Base-by-base conservation (phyloP, 2,329 filamentous ascomycete species). In the Pseudophaeomoniella oleicola region DNA sequence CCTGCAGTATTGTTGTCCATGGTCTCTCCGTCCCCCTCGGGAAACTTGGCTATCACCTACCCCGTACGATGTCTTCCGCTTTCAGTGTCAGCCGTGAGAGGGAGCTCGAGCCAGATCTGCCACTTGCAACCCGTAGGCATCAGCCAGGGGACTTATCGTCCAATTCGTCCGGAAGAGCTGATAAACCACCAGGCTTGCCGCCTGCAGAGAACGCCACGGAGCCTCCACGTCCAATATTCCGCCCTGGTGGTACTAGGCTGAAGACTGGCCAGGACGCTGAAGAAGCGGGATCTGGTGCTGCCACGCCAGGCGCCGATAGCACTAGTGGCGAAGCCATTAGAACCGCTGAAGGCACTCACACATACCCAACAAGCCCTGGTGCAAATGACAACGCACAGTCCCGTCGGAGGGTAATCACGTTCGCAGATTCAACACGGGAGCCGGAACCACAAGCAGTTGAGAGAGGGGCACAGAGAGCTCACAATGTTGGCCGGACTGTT, bases 1-100 rank as follows among this genome's bases (percentile, higher is more conserved):
- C 90, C 14, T 88, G 81, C 58, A 90, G 82, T 45, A 78, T 93
- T 41, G 81, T 86, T 61, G 67, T 39, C 12, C 41, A 47, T 77
- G 77, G 61, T 4, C 63, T 94, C 2, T 85, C 77, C 35, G 83
- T 93, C 11, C 85, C 86, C 0, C 55, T 90, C 3, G 63, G 59
- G 16, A 66, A 65, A 47, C 54, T 62, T 1, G 62, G 62, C 12
- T 64, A 64, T 36, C 50, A 63, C 38, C 50, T 65, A n/a, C 62
- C 61, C 0, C 54, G 60, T 34, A 63, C 60, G 5, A 54, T 66
- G 34, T 66, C 63, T 33, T 55, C 47, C 13, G 59, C 53, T 3
- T 50, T 64, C n/a, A 71, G 62, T 36, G 60, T 54, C 4, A 59
- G 50, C 35, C 16, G 9, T 17, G 32, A 34, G 16, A 6, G 9